Base-by-base conservation (phyloP, 192 early-diverging fungal species). In the Phlyctochytrium bullatum region DNA sequence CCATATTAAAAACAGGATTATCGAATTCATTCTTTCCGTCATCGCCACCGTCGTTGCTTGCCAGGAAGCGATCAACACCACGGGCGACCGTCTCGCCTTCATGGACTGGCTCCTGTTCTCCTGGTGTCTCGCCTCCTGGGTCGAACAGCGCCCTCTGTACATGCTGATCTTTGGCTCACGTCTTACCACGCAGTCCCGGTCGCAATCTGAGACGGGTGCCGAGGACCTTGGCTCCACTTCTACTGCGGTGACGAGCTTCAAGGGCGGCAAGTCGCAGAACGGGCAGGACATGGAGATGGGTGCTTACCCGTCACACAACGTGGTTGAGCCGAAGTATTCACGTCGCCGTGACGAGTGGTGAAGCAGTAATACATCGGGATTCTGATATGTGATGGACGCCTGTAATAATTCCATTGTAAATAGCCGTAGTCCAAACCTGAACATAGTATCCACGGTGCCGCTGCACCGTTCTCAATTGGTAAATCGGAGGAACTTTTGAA, bases 81-180 rank as follows among this genome's bases (percentile, higher is more conserved):
- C 59, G 24, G 67, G 59, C 31, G 10, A 35, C 23, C 29, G 29
- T 1, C 67, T 50, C 29, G 4, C 67, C 52, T 53, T 62, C 30
- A 40, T 58, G 34, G 67, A 68, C 34, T 68, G 67, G 67, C 51
- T 58, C 1, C 56, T 68, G 17, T 54, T 68, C 20, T 32, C 67
- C 14, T 68, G 67, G 67, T 33, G 36, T 27, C 32, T 68, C 2
- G 59, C 34, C 31, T 59, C 54, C 3, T 30, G 50, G 30, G 33
- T 62, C 35, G 67, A 68, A 2, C 66, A 67, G 32, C 36, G 6
- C 6, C 54, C 54, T 28, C 54, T 57, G 14, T 57, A 57, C 54
- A 14, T 25, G 54, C 14, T 27, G 4, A 57, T 57, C 54, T 57
- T 57, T 28, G 27, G 54, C 12, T 10, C 20, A 14, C 12, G 25